Conservation (phyloP, 768 basidiomycete species). For the Phlebiopsis flavidoalba region DNA sequence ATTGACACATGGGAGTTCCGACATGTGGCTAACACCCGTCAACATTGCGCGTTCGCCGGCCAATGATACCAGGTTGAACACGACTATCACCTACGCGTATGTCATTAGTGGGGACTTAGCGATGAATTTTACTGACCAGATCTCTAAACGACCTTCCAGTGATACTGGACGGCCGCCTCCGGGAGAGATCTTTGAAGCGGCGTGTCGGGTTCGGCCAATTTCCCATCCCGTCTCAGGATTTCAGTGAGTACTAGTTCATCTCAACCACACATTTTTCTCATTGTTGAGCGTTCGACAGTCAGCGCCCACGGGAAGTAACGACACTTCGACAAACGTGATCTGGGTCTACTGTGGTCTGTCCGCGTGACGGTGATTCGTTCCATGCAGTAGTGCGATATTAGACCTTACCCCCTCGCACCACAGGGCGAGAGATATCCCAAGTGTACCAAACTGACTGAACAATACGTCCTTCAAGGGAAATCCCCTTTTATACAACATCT, state of each 20-base stretch:
- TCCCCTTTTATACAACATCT: slow-evolving; percentile 9
- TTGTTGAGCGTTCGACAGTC: slow-evolving; percentile 4
- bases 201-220: slow-evolving; percentile 10
- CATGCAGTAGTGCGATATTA: neutral
- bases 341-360: slow-evolving; percentile 11
- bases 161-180: slow-evolving; percentile 7
- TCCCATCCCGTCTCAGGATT: slow-evolving; percentile 7
- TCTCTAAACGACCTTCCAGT: neutral
- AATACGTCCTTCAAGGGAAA: slow-evolving; percentile 3
- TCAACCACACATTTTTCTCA: neutral
- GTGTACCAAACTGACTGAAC: neutral
- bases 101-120: neutral
- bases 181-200: slow-evolving; percentile 6
- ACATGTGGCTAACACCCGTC: slow-evolving; percentile 14
- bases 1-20: slow-evolving; percentile 7
- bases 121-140: neutral
- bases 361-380: slow-evolving; percentile 2
- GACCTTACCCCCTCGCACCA: neutral
- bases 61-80: neutral
- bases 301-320: slow-evolving; percentile 12
- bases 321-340: slow-evolving; percentile 8
- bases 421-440: slow-evolving; percentile 1
- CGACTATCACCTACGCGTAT: neutral
- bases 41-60: slow-evolving; percentile 2
- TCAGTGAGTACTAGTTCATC: slow-evolving; percentile 9